Evolutionary conservation across 2,329 filamentous ascomycete species (phyloP).

Genomic region (Colletotrichum ledebouriae): DNA sequence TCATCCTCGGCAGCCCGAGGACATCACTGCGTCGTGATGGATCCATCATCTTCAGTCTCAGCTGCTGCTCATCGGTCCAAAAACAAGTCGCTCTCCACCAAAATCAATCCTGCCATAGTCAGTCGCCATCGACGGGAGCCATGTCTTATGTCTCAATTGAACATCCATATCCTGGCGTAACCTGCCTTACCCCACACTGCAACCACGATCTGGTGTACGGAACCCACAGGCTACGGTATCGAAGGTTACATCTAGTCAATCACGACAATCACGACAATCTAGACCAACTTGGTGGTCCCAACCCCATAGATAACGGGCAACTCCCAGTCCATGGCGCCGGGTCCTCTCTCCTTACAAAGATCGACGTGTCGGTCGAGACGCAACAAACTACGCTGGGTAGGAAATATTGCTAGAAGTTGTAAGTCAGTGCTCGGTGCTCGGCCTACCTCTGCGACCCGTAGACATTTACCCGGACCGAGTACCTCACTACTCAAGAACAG

Average conservation of each 20-base stretch:
- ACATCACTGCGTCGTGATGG: neutral
- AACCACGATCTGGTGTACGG: neutral
- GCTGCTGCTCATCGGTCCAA: neutral
- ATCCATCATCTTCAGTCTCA: neutral
- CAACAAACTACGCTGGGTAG: no score
- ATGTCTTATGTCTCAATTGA: neutral
- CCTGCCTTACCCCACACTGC: constrained; percentile 22
- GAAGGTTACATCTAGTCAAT: constrained; percentile 6
- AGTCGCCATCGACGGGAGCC: neutral
- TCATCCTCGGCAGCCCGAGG: neutral
- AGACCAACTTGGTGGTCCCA: constrained; percentile 20
- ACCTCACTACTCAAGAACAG: no score
- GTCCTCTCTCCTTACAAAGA: no score
- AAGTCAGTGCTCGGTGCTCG: no score
- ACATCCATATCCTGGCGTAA: neutral
- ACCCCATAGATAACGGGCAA: no score
- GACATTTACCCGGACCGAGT: no score
- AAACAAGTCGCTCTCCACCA: neutral
- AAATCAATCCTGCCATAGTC: neutral
- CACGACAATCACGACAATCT: neutral
- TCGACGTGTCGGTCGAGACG: no score
- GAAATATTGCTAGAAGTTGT: no score
- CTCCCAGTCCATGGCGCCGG: no score
- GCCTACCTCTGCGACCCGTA: no score
- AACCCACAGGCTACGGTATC: neutral